Evolutionary conservation across 176 grass and related monocot species (phyloP).

Genomic region (Paspalum vaginatum): DNA sequence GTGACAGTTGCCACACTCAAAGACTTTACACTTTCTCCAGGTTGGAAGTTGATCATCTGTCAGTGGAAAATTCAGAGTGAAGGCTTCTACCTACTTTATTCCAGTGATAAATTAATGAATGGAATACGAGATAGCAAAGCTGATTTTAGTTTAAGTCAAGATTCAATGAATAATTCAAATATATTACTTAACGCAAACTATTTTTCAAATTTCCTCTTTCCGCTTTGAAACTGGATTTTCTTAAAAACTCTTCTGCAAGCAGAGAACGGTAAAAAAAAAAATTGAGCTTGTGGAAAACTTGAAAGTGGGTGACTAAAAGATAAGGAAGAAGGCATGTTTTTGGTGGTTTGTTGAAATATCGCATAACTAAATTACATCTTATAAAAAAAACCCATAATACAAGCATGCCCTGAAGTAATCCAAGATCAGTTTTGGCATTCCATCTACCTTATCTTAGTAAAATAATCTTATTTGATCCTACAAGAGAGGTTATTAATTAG

Average conservation of each 20-base stretch:
- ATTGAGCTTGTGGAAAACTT: background rate
- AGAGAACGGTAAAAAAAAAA: conserved; percentile 1
- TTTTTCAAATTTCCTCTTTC: conserved; percentile 1
- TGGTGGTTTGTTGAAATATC: background rate
- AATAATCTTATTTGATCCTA: background rate
- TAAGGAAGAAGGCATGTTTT: background rate
- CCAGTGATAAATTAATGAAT: conserved; percentile 6
- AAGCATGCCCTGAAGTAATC: background rate
- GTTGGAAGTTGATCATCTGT: conserved; percentile 73
- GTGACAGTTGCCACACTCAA: conserved; percentile 61
- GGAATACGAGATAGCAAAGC: background rate
- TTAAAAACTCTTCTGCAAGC: conserved; percentile 11
- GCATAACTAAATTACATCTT: background rate
- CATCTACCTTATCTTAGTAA: conserved; percentile 23
- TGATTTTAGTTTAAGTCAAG: conserved; percentile 7
- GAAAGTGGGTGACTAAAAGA: background rate
- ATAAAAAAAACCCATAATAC: background rate
- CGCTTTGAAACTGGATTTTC: conserved; percentile 12
- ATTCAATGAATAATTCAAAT: background rate
- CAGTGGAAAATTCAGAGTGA: conserved; percentile 27
- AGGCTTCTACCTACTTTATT: background rate
- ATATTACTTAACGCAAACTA: background rate
- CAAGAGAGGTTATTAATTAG: background rate
- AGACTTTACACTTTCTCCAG: conserved; percentile 77
- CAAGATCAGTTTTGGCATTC: background rate